These are phyloP conservation scores for Talaromyces sp. DNA, from an alignment of 2,329 filamentous ascomycete species.

Conservation along the genomic window DNA sequence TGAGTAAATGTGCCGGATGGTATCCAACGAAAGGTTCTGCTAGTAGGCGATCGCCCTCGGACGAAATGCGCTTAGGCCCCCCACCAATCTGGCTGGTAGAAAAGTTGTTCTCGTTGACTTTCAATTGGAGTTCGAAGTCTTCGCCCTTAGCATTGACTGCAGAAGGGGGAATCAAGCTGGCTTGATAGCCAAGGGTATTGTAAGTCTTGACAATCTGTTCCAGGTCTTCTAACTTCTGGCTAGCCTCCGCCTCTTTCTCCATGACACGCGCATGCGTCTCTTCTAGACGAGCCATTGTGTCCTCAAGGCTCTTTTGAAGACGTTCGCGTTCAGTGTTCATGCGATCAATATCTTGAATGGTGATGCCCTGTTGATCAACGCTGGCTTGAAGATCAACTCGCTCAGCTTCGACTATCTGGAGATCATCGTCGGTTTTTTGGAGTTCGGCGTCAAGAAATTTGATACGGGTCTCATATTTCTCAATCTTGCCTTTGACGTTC, in stretches of 20 bases:
- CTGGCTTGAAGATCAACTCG: constrained; percentile 76
- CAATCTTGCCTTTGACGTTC: constrained; percentile 77
- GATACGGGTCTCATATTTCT: constrained; percentile 83
- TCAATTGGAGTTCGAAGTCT: constrained; percentile 82
- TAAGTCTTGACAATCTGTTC: constrained; percentile 87
- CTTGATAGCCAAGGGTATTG: constrained; percentile 93
- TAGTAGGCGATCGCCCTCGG: constrained; percentile 74
- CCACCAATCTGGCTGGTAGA: constrained; percentile 61
- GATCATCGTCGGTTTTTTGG: constrained; percentile 72
- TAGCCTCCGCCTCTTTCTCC: constrained; percentile 87
- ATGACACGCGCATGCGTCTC: constrained; percentile 80
- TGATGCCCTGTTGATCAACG: constrained; percentile 91
- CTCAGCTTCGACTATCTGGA: constrained; percentile 81
- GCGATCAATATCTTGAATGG: constrained; percentile 97
- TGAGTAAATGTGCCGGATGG: constrained; percentile 83
- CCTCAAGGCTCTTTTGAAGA: constrained; percentile 84
- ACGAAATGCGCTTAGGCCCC: constrained; percentile 51
- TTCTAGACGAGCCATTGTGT: constrained; percentile 73
- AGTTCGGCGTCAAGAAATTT: constrained; percentile 85
- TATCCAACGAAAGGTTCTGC: constrained; percentile 83
- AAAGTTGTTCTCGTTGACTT: constrained; percentile 81
- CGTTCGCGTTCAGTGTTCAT: constrained; percentile 96
- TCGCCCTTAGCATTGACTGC: constrained; percentile 82
- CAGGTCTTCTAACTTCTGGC: constrained; percentile 84
- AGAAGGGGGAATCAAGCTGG: constrained; percentile 81